These are phyloP conservation scores for Penicillium sp. DNA, from an alignment of 2,329 filamentous ascomycete species.

Conservation along the genomic window DNA sequence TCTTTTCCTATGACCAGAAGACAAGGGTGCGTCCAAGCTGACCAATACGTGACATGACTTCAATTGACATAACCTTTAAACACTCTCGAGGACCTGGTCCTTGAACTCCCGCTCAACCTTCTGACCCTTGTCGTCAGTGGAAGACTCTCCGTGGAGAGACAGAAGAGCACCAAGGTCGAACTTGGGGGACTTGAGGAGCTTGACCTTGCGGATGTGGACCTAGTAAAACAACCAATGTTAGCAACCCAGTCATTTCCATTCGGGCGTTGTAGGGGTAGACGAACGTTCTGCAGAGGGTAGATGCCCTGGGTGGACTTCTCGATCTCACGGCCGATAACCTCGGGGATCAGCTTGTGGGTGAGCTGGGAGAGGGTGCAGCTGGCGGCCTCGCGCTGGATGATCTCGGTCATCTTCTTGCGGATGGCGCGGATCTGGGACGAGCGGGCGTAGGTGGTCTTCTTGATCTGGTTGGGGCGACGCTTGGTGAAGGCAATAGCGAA, in stretches of 20 bases:
- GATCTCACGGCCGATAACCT: constrained; percentile 99
- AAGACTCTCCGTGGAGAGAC: constrained; percentile 95
- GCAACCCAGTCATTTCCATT: constrained; percentile 9
- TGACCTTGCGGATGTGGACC: constrained; percentile 99
- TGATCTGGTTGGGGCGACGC: constrained; percentile 98
- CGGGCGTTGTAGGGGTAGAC: constrained; percentile 35
- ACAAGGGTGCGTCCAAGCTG: constrained; percentile 42
- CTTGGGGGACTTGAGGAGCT: constrained; percentile 98
- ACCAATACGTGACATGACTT: constrained; percentile 77
- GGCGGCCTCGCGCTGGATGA: constrained; percentile 93
- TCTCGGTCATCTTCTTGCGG: constrained; percentile 99
- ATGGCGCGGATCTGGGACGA: constrained; percentile 97
- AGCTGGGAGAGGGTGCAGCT: constrained; percentile 95
- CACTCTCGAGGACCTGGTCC: constrained; percentile 90
- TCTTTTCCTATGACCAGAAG: constrained; percentile 30
- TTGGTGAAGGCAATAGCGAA: constrained; percentile 99
- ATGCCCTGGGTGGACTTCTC: constrained; percentile 99
- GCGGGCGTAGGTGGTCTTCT: constrained; percentile 99
- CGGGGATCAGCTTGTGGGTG: constrained; percentile 97
- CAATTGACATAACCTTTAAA: constrained; percentile 73
- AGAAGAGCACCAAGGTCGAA: constrained; percentile 97
- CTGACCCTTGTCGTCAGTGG: constrained; percentile 92
- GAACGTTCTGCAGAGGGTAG: constrained; percentile 98
- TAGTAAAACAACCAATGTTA: constrained; percentile 48
- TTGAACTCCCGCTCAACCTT: constrained; percentile 99